phyloP scores from a whole-genome alignment of 2,329 filamentous ascomycete genomes.

The Mollisia scopiformis region DNA sequence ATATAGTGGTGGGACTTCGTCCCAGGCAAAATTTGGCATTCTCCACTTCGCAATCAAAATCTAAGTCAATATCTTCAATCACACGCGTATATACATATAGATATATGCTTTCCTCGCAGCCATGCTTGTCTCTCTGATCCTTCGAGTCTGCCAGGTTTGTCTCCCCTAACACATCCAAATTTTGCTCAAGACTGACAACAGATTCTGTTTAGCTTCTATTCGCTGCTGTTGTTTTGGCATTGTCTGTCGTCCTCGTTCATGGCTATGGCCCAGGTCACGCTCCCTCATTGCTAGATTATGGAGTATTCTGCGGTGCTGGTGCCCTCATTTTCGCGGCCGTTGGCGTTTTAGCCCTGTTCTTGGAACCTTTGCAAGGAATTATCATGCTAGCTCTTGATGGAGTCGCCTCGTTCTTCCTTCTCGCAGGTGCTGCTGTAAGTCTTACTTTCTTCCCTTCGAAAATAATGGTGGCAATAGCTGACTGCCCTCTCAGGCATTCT shows the following conservation, averaged over 20 bases:
- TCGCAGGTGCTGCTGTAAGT: slow-evolving; percentile 34
- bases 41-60: not conserved
- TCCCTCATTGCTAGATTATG: slow-evolving; percentile 28
- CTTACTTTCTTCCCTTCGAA: too few species aligned
- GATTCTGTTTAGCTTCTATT: slow-evolving; percentile 32
- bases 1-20: too few species aligned
- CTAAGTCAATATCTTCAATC: too few species aligned
- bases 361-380: slow-evolving; percentile 29
- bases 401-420: slow-evolving; percentile 30
- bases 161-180: too few species aligned
- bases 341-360: slow-evolving; percentile 27
- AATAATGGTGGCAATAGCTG: not conserved
- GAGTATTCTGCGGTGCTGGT: slow-evolving; percentile 31
- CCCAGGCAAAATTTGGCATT: too few species aligned
- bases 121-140: slow-evolving; percentile 31
- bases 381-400: slow-evolving; percentile 28
- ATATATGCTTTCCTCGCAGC: too few species aligned
- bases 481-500: slow-evolving; percentile 29
- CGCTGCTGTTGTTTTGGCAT: slow-evolving; percentile 25
- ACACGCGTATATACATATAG: too few species aligned
- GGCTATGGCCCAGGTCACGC: slow-evolving; percentile 19
- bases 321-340: slow-evolving; percentile 24
- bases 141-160: slow-evolving; percentile 15
- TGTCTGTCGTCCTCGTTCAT: slow-evolving; percentile 30
- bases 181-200: too few species aligned